Conservation (phyloP, 257 asterid species). For the Nicotiana tabacum region DNA sequence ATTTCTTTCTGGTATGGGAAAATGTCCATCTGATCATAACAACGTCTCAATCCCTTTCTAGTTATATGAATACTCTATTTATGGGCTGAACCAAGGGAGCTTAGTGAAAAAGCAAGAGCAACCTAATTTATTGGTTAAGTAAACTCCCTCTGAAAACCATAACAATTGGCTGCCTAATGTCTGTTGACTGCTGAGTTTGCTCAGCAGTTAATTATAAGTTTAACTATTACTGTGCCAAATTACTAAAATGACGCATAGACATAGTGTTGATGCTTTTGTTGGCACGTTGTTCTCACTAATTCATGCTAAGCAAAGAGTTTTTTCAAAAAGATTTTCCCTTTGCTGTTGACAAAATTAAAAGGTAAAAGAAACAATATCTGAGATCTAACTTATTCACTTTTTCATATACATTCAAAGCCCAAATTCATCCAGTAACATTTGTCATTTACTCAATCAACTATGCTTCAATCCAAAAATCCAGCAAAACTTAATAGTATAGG, state of each 20-base stretch:
- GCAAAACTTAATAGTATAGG: not conserved
- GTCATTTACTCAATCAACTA: not conserved
- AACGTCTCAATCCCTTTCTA: not conserved
- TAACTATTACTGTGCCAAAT: not conserved
- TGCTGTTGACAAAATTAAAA: not conserved
- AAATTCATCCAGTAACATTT: not conserved
- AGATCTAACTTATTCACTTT: not conserved
- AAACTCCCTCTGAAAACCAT: not conserved
- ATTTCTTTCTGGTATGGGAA: not conserved
- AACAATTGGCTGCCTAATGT: not conserved
- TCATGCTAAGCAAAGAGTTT: not conserved
- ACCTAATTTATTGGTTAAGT: not conserved
- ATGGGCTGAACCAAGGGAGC: not conserved
- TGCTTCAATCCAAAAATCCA: not conserved
- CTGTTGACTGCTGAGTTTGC: not conserved
- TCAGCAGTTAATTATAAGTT: not conserved
- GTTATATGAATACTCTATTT: not conserved
- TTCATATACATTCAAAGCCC: not conserved
- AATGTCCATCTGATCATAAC: not conserved
- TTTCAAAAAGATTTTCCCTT: not conserved
- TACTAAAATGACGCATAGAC: not conserved
- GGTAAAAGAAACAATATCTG: not conserved
- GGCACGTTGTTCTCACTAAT: not conserved
- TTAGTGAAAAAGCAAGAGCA: not conserved
- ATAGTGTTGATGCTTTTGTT: not conserved